phyloP scores from a whole-genome alignment of 352 stramenopile genomes.

The Globisporangium irregulare region DNA sequence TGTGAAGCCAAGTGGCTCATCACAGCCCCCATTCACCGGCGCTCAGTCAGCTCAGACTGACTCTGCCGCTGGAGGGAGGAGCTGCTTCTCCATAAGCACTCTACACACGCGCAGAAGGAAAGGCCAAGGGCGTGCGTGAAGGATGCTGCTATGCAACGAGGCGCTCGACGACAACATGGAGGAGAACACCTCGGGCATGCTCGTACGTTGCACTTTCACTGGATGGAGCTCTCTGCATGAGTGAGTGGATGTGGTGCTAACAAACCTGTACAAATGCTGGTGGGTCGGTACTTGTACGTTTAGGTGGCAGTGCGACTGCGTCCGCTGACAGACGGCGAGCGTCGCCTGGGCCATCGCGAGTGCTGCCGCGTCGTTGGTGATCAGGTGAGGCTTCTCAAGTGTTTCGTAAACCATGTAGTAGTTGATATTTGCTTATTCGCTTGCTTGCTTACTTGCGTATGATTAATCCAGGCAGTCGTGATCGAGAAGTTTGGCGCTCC shows the following conservation, averaged over 20 bases:
- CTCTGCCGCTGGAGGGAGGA: not conserved
- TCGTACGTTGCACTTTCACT: slow-evolving; percentile 19
- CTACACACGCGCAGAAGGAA: not conserved
- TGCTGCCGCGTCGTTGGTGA: slow-evolving; percentile 56
- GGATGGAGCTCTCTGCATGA: not conserved
- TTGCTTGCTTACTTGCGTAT: not conserved
- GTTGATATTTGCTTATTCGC: not conserved
- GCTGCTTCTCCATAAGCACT: not conserved
- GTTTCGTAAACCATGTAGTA: not conserved
- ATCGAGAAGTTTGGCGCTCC: slow-evolving; percentile 55
- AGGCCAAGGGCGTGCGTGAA: not conserved
- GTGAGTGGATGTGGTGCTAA: not conserved
- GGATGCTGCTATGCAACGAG: slow-evolving; percentile 12
- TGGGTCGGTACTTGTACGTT: not conserved
- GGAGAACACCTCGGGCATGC: slow-evolving; percentile 41
- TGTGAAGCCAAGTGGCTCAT: slow-evolving; percentile 6
- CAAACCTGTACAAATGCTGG: not conserved
- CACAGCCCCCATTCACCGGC: not conserved
- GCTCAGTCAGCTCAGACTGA: not conserved
- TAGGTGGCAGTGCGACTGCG: slow-evolving; percentile 57
- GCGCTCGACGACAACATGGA: slow-evolving; percentile 32
- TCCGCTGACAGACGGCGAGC: slow-evolving; percentile 40
- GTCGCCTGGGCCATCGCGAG: slow-evolving; percentile 41
- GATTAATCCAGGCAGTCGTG: slow-evolving; percentile 38
- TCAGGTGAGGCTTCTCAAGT: slow-evolving; percentile 26